Evolutionary conservation across 2,329 filamentous ascomycete genomes (phyloP).

Genomic region (Phialophora expanda): DNA sequence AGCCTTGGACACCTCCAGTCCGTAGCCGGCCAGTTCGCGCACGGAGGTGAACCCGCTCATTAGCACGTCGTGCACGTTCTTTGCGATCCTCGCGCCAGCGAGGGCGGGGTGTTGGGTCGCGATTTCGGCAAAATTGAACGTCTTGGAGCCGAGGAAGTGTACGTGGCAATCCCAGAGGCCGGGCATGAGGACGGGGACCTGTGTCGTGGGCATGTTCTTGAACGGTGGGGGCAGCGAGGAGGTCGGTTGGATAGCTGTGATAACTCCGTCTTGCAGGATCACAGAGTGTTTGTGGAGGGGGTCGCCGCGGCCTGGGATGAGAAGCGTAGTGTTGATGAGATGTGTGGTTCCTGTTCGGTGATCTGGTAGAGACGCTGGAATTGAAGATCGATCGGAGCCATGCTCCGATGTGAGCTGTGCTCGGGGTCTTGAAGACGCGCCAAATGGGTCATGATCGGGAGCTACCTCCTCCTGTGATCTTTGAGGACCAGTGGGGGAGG

Average conservation of each 20-base stretch:
- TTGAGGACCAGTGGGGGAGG: not conserved
- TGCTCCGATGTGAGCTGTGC: not conserved
- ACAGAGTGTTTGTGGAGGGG: conserved; percentile 50
- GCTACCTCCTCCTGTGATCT: not conserved
- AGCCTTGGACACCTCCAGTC: conserved; percentile 51
- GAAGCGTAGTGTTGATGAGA: conserved; percentile 43
- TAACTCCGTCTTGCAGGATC: conserved; percentile 48
- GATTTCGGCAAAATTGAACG: conserved; percentile 33
- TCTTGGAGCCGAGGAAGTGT: conserved; percentile 52
- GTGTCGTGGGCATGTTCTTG: conserved; percentile 32
- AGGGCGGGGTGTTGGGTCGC: conserved; percentile 41
- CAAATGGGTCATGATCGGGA: not conserved
- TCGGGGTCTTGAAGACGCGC: not conserved
- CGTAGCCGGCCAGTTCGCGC: conserved; percentile 57
- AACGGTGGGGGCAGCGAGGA: conserved; percentile 21
- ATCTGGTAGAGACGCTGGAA: conserved; percentile 4
- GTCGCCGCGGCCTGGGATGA: conserved; percentile 57
- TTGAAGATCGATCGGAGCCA: not conserved
- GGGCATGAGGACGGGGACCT: conserved; percentile 56
- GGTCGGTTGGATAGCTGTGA: conserved; percentile 43
- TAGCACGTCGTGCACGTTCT: conserved; percentile 51
- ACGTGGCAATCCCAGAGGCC: conserved; percentile 61
- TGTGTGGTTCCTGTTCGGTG: conserved; percentile 14
- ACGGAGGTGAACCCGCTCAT: conserved; percentile 59
- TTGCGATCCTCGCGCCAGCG: conserved; percentile 51